phyloP scores from a whole-genome alignment of 164 flowering plant species.

The Kalanchoe fedtschenkoi region DNA sequence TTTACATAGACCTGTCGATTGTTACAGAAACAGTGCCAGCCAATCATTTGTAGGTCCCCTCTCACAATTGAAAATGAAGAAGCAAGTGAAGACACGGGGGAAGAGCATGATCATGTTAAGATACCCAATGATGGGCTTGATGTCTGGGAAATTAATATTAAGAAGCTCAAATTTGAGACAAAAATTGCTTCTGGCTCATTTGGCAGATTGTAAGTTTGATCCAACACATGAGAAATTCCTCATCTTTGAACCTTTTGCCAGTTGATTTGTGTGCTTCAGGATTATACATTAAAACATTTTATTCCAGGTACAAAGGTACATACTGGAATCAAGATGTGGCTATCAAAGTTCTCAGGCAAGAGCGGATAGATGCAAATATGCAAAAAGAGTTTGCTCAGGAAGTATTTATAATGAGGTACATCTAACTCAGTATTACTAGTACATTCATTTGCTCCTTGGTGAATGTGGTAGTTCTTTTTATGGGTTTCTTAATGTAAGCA shows the following conservation, averaged over 20 bases:
- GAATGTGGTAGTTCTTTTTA: not conserved
- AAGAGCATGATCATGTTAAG: constrained; percentile 18
- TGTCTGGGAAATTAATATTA: constrained; percentile 42
- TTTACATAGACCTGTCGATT: not conserved
- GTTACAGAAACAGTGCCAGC: constrained; percentile 1
- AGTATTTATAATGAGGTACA: constrained; percentile 88
- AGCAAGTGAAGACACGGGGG: constrained; percentile 11
- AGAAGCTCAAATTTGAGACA: constrained; percentile 24
- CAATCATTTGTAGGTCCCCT: not conserved
- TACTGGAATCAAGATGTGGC: constrained; percentile 93
- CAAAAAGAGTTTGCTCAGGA: constrained; percentile 85
- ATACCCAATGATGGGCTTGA: constrained; percentile 42
- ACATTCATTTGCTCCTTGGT: not conserved
- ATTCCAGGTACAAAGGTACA: constrained; percentile 67
- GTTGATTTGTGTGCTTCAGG: not conserved
- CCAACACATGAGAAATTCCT: not conserved
- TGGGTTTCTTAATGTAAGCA: not conserved
- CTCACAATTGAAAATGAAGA: constrained; percentile 11
- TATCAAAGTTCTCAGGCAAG: constrained; percentile 76
- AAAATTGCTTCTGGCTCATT: constrained; percentile 46
- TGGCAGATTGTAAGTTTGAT: constrained; percentile 60
- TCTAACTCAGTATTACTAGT: not conserved
- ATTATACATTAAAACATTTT: not conserved
- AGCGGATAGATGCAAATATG: constrained; percentile 55
- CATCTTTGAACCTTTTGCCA: not conserved